These are phyloP conservation scores for Leccinellum albellum DNA, from an alignment of 768 basidiomycete genomes.

Conservation along the genomic window DNA sequence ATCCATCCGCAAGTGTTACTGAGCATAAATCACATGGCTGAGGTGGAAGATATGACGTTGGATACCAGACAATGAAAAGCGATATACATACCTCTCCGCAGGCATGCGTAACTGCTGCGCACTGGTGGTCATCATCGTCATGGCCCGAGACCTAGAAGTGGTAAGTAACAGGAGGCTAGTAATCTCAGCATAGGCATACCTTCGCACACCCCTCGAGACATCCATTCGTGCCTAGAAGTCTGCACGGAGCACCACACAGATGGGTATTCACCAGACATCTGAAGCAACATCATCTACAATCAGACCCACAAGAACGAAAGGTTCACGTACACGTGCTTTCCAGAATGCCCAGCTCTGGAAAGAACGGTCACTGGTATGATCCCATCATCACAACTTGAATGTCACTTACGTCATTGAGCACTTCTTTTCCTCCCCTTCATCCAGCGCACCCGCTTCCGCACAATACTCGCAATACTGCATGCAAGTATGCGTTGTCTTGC, in stretches of 20 bases:
- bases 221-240: slow-evolving; percentile 42
- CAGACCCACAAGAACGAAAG: not conserved
- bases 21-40: slow-evolving; percentile 43
- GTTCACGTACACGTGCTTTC: slow-evolving; percentile 48
- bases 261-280: slow-evolving; percentile 54
- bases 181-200: slow-evolving; percentile 26
- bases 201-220: slow-evolving; percentile 53
- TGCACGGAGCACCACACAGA: slow-evolving; percentile 53
- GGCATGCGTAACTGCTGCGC: slow-evolving; percentile 47
- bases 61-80: not conserved
- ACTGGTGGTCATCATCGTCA: slow-evolving; percentile 46
- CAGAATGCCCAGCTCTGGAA: slow-evolving; percentile 52
- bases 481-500: slow-evolving; percentile 49
- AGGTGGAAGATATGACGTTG: not conserved
- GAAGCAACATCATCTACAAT: not conserved
- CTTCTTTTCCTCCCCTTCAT: slow-evolving; percentile 31
- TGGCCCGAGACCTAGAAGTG: slow-evolving; percentile 43
- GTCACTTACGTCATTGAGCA: slow-evolving; percentile 47
- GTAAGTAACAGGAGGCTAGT: not conserved
- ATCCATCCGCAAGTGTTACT: slow-evolving; percentile 24
- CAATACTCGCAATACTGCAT: slow-evolving; percentile 40
- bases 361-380: not conserved
- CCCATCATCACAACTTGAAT: not conserved
- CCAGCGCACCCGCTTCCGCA: slow-evolving; percentile 30
- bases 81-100: slow-evolving; percentile 50